Evolutionary conservation across 2,329 filamentous ascomycete species (phyloP), one percentile per base, ranked within the genome.

Genomic region (Pyricularia sp.): DNA sequence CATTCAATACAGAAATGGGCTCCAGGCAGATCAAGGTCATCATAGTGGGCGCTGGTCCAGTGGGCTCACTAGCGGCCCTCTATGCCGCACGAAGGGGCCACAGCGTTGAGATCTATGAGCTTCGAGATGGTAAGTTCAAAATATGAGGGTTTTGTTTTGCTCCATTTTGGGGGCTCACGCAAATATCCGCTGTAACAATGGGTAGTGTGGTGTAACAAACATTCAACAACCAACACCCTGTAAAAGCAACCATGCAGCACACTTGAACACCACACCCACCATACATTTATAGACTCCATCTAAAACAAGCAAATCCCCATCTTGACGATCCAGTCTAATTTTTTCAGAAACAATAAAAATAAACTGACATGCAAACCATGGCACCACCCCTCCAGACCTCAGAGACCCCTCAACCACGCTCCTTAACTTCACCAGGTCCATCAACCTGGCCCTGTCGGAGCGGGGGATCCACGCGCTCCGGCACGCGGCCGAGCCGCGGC

Each of bases 401-500:
- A 89, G 95, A 59, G 89, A 96, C 77, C 89, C 91, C 2, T 86
- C 88, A 2, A 97, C 92, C 0, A 88, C 89, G 33, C 94, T 94
- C 3, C 84, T 98, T 71, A 97, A 97, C 79, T 97, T 97, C 77
- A 97, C 94, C 70, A 97, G 93, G 78, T 98, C 95, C n/a, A 99
- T 99, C 82, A 99, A 99, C 76, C 82, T 99, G 69, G 94, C 95
- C 26, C 84, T 99, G 0, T 98, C 95, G 0, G 94, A 98, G 77
- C 89, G 95, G 70, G 95, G 95, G 36, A 94, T 98, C 77, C 92
- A 95, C 78, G 92, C 94, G 26, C 90, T 99, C 80, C 86, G 87
- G 68, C 83, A 91, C 73, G 88, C 92, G 1, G 86, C 88, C 30
- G 85, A 89, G 36, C 80, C 87, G 3, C 85, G 83, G 3, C 85